Percentiles rank a stretch among this genome's conserved stretches.
Conservation (phyloP, 2,329 filamentous ascomycete genomes). For the Penicillium sp. region DNA sequence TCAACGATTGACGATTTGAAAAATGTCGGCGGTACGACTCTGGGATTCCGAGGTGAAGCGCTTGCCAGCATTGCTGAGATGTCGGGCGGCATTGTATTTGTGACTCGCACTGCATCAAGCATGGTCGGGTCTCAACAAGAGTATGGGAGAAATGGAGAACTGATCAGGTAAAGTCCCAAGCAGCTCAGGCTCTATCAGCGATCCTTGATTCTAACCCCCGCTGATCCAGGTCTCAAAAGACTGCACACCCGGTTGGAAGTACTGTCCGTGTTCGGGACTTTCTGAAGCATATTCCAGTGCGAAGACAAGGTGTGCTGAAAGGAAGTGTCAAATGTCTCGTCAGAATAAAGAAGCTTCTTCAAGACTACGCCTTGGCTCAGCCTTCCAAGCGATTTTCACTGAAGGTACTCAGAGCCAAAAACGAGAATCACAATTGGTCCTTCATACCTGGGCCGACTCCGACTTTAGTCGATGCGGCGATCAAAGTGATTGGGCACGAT, state of each 20-base stretch:
- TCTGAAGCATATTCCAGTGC: constrained; percentile 54
- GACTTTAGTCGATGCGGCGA: constrained; percentile 48
- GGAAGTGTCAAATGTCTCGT: constrained; percentile 44
- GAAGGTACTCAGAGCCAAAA: constrained; percentile 54
- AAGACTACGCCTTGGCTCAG: constrained; percentile 55
- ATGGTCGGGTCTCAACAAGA: constrained; percentile 47
- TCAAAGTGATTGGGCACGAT: constrained; percentile 52
- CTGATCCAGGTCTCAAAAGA: constrained; percentile 27
- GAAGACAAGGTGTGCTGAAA: constrained; percentile 51
- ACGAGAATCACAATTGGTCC: constrained; percentile 55
- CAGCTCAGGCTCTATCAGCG: neutral
- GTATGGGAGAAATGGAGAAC: constrained; percentile 47
- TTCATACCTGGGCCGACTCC: constrained; percentile 51
- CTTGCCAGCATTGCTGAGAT: constrained; percentile 57
- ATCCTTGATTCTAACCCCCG: neutral
- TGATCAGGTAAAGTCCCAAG: constrained; percentile 37
- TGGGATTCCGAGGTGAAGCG: constrained; percentile 62
- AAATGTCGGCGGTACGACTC: constrained; percentile 49
- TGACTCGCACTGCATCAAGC: constrained; percentile 54
- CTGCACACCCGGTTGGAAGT: constrained; percentile 55
- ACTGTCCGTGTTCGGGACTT: constrained; percentile 54
- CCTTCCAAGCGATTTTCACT: constrained; percentile 51
- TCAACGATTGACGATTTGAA: constrained; percentile 51
- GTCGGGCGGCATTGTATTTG: constrained; percentile 48
- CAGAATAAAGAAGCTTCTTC: constrained; percentile 49